Conservation (phyloP, 176 grass and related monocot genomes). For the Paspalum vaginatum region DNA sequence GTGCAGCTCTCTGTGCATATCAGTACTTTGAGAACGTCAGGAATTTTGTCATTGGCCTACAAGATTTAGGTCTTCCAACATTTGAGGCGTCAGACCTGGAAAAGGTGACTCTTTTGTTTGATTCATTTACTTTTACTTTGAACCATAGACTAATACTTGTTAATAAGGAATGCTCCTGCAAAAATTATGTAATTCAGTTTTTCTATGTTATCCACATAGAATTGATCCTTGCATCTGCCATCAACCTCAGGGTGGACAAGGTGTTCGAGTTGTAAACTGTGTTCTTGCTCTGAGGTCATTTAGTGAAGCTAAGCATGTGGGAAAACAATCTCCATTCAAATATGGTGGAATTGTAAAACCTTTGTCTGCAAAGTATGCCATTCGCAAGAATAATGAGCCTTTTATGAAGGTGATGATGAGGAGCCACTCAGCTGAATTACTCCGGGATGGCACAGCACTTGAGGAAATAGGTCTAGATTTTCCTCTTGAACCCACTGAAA, state of each 20-base stretch:
- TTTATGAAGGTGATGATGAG: constrained; percentile 67
- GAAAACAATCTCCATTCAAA: constrained; percentile 54
- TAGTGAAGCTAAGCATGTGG: constrained; percentile 58
- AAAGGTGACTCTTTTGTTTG: constrained; percentile 56
- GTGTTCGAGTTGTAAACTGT: constrained; percentile 78
- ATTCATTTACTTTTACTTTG: constrained; percentile 27
- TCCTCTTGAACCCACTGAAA: constrained; percentile 63
- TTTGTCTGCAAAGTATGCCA: constrained; percentile 47
- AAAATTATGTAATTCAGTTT: constrained; percentile 18
- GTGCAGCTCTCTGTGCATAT: constrained; percentile 75
- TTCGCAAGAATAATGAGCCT: constrained; percentile 81
- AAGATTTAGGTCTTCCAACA: constrained; percentile 83
- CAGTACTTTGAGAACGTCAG: constrained; percentile 94
- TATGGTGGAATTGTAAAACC: constrained; percentile 64
- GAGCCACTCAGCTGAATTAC: constrained; percentile 65
- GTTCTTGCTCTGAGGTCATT: constrained; percentile 81
- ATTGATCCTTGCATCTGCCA: constrained; percentile 16
- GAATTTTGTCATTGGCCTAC: constrained; percentile 72
- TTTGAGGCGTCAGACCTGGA: constrained; percentile 91
- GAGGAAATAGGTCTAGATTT: constrained; percentile 66
- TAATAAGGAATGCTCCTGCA: constrained; percentile 21
- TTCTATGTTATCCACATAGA: not conserved
- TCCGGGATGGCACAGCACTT: constrained; percentile 49
- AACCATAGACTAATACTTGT: not conserved
- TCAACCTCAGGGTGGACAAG: constrained; percentile 75